A percentile compares a stretch with the other conserved stretches of the same genome.
Conservation (phyloP, 305 asterid species). For the Striga hermonthica region DNA sequence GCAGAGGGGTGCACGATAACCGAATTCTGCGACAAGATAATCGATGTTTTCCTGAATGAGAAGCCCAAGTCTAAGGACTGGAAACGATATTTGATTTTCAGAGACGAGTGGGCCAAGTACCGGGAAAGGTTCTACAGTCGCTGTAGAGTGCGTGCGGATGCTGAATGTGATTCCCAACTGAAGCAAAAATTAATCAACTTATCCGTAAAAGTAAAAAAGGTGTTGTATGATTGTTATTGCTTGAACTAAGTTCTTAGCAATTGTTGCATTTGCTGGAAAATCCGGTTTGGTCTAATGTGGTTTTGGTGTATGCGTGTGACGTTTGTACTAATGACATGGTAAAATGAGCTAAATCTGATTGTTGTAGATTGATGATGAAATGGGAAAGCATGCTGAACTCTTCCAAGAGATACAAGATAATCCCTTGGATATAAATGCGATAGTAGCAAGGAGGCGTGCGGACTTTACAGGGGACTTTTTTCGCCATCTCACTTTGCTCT, state of each 20-base stretch:
- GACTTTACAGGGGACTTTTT: conserved; percentile 85
- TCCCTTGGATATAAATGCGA: conserved; percentile 75
- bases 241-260: conserved; percentile 5
- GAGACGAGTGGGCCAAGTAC: conserved; percentile 82
- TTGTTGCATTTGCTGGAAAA: conserved; percentile 15
- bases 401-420: conserved; percentile 71
- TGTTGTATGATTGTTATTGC: conserved; percentile 17
- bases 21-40: conserved; percentile 77
- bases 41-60: conserved; percentile 77
- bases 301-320: not conserved
- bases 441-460: conserved; percentile 74
- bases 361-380: conserved; percentile 92
- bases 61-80: conserved; percentile 81
- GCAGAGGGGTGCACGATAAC: conserved; percentile 82
- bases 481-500: conserved; percentile 68
- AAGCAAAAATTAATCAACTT: conserved; percentile 63
- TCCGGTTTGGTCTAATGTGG: conserved; percentile 4
- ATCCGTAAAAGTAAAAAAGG: conserved; percentile 77
- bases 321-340: too few relatives aligned
- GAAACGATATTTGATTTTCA: conserved; percentile 69
- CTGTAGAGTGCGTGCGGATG: conserved; percentile 56
- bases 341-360: conserved; percentile 5
- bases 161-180: conserved; percentile 51
- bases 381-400: conserved; percentile 68
- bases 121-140: conserved; percentile 63